Conservation (phyloP, 2,329 filamentous ascomycete species). For the Thielaviopsis cerberus region DNA sequence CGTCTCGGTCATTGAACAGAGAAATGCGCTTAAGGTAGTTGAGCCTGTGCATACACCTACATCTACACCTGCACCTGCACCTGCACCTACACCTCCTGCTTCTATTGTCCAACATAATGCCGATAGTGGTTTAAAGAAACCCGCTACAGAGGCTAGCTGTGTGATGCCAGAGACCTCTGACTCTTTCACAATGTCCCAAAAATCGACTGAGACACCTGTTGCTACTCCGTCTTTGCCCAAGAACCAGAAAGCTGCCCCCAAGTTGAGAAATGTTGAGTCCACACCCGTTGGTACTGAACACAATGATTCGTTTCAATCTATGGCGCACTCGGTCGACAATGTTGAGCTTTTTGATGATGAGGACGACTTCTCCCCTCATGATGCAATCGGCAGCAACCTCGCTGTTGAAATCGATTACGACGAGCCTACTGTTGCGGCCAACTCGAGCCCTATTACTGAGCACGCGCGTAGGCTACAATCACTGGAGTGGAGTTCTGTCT, state of each 20-base stretch:
- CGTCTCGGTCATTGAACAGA: constrained; percentile 4
- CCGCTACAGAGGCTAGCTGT: not conserved
- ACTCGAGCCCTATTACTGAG: not conserved
- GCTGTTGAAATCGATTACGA: not conserved
- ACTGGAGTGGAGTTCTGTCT: constrained; percentile 9
- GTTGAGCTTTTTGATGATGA: not conserved
- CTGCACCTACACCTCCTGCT: not conserved
- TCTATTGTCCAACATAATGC: not conserved
- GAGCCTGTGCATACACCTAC: too few species aligned
- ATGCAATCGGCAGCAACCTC: not conserved
- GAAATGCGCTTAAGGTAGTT: not conserved
- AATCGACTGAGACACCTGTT: not conserved
- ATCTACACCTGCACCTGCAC: too few species aligned
- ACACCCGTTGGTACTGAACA: not conserved
- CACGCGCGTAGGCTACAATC: constrained; percentile 5
- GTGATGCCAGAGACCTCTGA: not conserved
- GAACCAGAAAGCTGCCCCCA: not conserved
- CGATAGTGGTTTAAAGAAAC: not conserved
- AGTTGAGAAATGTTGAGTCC: not conserved
- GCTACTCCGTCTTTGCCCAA: not conserved
- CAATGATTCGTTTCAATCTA: not conserved
- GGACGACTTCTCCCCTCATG: not conserved
- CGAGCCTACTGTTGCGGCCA: not conserved
- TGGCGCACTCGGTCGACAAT: not conserved
- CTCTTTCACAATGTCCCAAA: not conserved